A percentile compares a stretch with the other conserved stretches of the same genome.
Conservation (phyloP, 768 basidiomycete genomes). For the Pluteus cervinus region DNA sequence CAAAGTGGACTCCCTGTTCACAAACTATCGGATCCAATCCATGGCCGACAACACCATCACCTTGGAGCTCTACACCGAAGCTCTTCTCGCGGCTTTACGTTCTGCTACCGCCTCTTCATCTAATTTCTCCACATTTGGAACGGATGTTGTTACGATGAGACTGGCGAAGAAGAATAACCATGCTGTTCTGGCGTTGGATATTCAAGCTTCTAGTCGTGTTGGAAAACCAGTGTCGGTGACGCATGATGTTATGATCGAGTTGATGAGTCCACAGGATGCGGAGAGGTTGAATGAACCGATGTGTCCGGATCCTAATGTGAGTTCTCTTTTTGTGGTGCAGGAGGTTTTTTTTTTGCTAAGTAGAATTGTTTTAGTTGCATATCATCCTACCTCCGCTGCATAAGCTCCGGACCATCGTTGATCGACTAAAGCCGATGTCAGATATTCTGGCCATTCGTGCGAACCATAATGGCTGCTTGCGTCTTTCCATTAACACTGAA, state of each 20-base stretch:
- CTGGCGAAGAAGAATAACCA: slow-evolving; percentile 82
- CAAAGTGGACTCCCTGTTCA: slow-evolving; percentile 64
- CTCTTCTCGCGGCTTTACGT: slow-evolving; percentile 67
- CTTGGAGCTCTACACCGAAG: slow-evolving; percentile 65
- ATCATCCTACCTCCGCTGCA: slow-evolving; percentile 70
- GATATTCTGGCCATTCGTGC: slow-evolving; percentile 65
- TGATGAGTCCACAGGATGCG: slow-evolving; percentile 71
- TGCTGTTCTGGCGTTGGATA: slow-evolving; percentile 74
- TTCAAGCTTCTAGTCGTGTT: slow-evolving; percentile 55
- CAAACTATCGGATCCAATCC: slow-evolving; percentile 79
- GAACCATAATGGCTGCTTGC: slow-evolving; percentile 51
- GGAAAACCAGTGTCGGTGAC: slow-evolving; percentile 60
- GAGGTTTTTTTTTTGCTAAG: neutral
- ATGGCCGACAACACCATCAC: slow-evolving; percentile 81
- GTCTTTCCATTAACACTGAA: slow-evolving; percentile 58
- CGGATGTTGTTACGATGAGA: slow-evolving; percentile 72
- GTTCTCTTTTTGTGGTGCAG: slow-evolving; percentile 13
- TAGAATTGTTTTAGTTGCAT: slow-evolving; percentile 48
- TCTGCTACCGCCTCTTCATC: slow-evolving; percentile 49
- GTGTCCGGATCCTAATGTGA: slow-evolving; percentile 82
- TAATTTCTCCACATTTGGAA: slow-evolving; percentile 37
- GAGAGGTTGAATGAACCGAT: slow-evolving; percentile 70
- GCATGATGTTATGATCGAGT: slow-evolving; percentile 80
- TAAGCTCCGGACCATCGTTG: slow-evolving; percentile 74
- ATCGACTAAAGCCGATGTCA: slow-evolving; percentile 66